Evolutionary conservation across 805 yeast species (phyloP).

Genomic region (Kuraishia borneana): DNA sequence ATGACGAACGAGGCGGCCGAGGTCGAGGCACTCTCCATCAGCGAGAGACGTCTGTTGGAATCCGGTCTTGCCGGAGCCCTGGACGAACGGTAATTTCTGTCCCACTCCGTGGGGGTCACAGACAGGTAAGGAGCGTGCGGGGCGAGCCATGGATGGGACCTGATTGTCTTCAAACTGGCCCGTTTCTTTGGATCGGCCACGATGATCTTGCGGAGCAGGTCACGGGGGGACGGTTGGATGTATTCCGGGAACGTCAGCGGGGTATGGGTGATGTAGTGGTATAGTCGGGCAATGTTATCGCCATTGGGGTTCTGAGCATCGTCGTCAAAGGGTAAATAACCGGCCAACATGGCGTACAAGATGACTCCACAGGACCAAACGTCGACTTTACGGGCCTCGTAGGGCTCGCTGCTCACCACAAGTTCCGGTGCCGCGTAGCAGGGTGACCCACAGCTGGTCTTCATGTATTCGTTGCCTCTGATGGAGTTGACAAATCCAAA

Average conservation of each 20-base stretch:
- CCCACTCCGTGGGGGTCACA: slow-evolving; percentile 89
- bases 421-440: slow-evolving; percentile 98
- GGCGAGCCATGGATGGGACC: slow-evolving; percentile 82
- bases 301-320: slow-evolving; percentile 96
- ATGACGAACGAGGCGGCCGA: slow-evolving; percentile 26
- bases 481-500: slow-evolving; percentile 94
- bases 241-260: slow-evolving; percentile 94
- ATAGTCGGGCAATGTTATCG: slow-evolving; percentile 80
- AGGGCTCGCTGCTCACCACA: slow-evolving; percentile 77
- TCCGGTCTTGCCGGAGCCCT: slow-evolving; percentile 7
- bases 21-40: slow-evolving; percentile 31
- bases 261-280: slow-evolving; percentile 84
- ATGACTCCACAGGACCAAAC: slow-evolving; percentile 97
- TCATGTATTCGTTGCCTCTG: slow-evolving; percentile 67
- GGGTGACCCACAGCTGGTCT: slow-evolving; percentile 93
- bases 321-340: slow-evolving; percentile 95
- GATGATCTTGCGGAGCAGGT: slow-evolving; percentile 70
- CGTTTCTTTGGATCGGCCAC: slow-evolving; percentile 80
- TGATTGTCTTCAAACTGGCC: slow-evolving; percentile 53
- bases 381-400: slow-evolving; percentile 89
- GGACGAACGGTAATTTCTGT: slow-evolving; percentile 39
- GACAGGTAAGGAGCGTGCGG: slow-evolving; percentile 75
- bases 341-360: slow-evolving; percentile 92
- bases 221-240: slow-evolving; percentile 83
- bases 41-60: slow-evolving; percentile 25